phyloP scores from a whole-genome alignment of 2,329 filamentous ascomycete genomes.

The Purpureocillium takamizusanense region DNA sequence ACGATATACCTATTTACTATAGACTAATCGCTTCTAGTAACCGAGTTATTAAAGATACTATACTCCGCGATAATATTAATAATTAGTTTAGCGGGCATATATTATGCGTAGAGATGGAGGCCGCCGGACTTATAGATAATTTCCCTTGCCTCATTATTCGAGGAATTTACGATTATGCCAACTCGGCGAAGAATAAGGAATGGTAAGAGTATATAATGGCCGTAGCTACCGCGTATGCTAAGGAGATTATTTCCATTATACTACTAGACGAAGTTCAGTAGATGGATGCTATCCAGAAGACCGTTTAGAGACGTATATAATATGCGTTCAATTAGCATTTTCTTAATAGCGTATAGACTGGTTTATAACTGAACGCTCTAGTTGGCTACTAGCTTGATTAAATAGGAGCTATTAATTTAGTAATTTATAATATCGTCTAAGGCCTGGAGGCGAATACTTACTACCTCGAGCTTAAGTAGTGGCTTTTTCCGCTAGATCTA shows the following conservation, averaged over 20 bases:
- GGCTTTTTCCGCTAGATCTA: too few relatives aligned
- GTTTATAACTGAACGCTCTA: too few relatives aligned
- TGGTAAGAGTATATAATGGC: constrained; percentile 21
- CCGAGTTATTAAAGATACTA: not conserved
- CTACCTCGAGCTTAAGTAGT: too few relatives aligned
- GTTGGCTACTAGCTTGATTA: too few relatives aligned
- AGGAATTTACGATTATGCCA: constrained; percentile 25
- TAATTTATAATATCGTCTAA: too few relatives aligned
- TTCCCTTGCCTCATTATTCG: constrained; percentile 21
- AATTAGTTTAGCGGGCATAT: not conserved
- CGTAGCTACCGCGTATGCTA: constrained; percentile 18
- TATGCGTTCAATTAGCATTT: not conserved
- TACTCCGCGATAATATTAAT: not conserved
- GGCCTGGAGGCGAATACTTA: too few relatives aligned
- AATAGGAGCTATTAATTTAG: too few relatives aligned
- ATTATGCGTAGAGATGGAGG: constrained; percentile 17
- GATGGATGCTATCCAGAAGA: constrained; percentile 3
- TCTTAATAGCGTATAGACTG: not conserved
- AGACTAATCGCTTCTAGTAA: constrained; percentile 4
- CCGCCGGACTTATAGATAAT: constrained; percentile 17
- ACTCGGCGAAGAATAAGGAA: constrained; percentile 19
- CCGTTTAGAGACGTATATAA: not conserved
- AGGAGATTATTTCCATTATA: constrained; percentile 11
- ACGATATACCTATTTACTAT: constrained; percentile 1
- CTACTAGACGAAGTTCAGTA: constrained; percentile 4